Conservation (phyloP, 2,329 filamentous ascomycete genomes). For the Ophiocordyceps robertsii region DNA sequence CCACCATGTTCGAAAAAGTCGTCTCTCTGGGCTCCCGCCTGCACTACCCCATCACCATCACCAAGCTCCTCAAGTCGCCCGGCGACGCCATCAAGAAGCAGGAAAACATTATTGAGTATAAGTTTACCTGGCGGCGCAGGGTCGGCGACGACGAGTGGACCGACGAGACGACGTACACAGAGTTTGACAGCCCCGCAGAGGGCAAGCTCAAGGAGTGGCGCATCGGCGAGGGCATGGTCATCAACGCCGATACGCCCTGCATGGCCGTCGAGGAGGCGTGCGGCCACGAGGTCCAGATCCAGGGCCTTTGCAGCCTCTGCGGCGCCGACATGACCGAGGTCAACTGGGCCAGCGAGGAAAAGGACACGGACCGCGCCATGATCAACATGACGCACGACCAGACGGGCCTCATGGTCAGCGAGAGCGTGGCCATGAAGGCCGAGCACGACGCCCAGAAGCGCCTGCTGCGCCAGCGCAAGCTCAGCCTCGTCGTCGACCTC, state of each 20-base stretch:
- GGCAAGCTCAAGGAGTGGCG: constrained; percentile 68
- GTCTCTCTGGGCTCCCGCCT: constrained; percentile 48
- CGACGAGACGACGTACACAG: constrained; percentile 56
- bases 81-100: constrained; percentile 65
- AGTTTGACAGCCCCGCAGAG: constrained; percentile 74
- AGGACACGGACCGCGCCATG: constrained; percentile 72
- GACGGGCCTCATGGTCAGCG: constrained; percentile 72
- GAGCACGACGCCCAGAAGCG: constrained; percentile 80
- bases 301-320: constrained; percentile 80
- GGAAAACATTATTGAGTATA: constrained; percentile 74
- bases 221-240: constrained; percentile 52
- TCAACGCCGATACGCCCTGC: constrained; percentile 42
- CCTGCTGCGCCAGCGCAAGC: constrained; percentile 65
- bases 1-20: constrained; percentile 23
- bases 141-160: constrained; percentile 51
- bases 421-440: constrained; percentile 63
- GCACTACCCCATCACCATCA: constrained; percentile 88
- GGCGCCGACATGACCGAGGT: constrained; percentile 93
- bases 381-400: constrained; percentile 96
- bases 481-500: constrained; percentile 89
- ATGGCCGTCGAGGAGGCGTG: constrained; percentile 84
- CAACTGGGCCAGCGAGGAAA: constrained; percentile 68
- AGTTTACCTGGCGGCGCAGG: constrained; percentile 66
- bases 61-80: constrained; percentile 62
- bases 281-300: constrained; percentile 80